These are phyloP conservation scores for Laburnicola sp. DNA, from an alignment of 2,329 filamentous ascomycete genomes.

Conservation along the genomic window DNA sequence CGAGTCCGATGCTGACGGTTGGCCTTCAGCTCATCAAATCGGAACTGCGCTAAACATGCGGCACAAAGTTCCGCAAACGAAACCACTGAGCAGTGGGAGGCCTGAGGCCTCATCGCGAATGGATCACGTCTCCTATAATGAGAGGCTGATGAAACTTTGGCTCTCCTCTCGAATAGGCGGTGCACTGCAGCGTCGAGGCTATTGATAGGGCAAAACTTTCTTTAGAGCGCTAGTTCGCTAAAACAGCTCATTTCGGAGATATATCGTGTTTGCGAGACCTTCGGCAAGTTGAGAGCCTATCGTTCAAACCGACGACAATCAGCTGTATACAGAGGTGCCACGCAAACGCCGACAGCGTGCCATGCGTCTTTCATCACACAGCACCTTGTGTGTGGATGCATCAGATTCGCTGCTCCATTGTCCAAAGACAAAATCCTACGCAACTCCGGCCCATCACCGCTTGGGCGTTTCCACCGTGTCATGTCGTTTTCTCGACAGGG, in stretches of 20 bases:
- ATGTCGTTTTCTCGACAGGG: conserved; percentile 31
- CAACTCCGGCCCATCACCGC: conserved; percentile 15
- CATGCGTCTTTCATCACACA: conserved; percentile 18
- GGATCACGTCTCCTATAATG: conserved; percentile 25
- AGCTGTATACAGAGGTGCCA: conserved; percentile 4
- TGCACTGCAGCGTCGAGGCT: conserved; percentile 15
- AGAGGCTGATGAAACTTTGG: conserved; percentile 34
- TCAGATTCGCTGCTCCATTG: conserved; percentile 13
- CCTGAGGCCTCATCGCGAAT: conserved; percentile 22
- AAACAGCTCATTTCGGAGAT: conserved; percentile 21
- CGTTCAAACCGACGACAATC: conserved; percentile 3
- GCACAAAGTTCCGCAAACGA: conserved; percentile 9
- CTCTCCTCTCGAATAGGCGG: conserved; percentile 21
- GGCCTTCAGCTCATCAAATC: conserved; percentile 1
- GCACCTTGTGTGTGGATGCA: conserved; percentile 13
- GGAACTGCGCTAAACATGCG: conserved; percentile 23
- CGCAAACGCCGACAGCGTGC: conserved; percentile 13
- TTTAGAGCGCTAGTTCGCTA: conserved; percentile 5
- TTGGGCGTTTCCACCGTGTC: conserved; percentile 20
- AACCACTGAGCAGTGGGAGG: conserved; percentile 26
- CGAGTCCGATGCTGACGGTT: conserved; percentile 9
- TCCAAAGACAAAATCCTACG: conserved; percentile 17
- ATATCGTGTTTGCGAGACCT: conserved; percentile 11
- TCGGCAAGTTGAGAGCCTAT: conserved; percentile 2
- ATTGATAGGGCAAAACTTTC: conserved; percentile 16